Evolutionary conservation across 2,329 filamentous ascomycete genomes (phyloP), one percentile per base, ranked within the genome.

Genomic region (Colletotrichum ledebouriae): DNA sequence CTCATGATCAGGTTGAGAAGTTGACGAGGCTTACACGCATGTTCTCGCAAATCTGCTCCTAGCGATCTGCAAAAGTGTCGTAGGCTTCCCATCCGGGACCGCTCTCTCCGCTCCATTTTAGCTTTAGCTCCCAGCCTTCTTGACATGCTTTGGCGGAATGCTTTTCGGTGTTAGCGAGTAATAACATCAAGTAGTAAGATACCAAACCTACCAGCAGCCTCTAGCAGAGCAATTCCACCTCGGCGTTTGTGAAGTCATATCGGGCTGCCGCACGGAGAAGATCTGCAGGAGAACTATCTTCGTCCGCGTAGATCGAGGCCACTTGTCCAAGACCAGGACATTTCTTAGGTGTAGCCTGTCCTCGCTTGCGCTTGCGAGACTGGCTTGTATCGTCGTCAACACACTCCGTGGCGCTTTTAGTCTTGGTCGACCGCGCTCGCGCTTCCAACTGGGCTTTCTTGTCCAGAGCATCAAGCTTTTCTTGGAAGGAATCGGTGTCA

Each of bases 221-320:
- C 50, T 55, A 55, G 50, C 50, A 20, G 29, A 55, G 10, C 2
- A 55, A 11, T 15, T 55, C 50, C 15, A 55, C 33, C 50, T 55
- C 50, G n/a, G 22, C 10, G 9, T 55, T 55, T 2, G 29, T 37
- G 6, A 55, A 5, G 9, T 37, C 29, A 13, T n/a, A 55, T 6
- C 50, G 13, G 10, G n/a, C 50, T 3, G 34, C 50, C 12, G 50
- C 50, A 10, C n/a, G 50, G 5, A 55, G 9, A 2, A 55, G 34
- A 3, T 55, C 50, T 10, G 15, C 33, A 15, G 33, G 50, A 9
- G 50, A 37, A 12, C 50, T 55, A 2, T 55, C 29, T 12, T 13
- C 17, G 6, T 55, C n/a, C 2, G 12, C 29, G 17, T 22, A 41
- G 11, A 55, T 17, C n/a, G 50, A 39, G 6, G 29, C 29, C 29